Evolutionary conservation across 352 stramenopile genomes (phyloP), one percentile per base, ranked within the genome.

Genomic region (Globisporangium acanthophoron): DNA sequence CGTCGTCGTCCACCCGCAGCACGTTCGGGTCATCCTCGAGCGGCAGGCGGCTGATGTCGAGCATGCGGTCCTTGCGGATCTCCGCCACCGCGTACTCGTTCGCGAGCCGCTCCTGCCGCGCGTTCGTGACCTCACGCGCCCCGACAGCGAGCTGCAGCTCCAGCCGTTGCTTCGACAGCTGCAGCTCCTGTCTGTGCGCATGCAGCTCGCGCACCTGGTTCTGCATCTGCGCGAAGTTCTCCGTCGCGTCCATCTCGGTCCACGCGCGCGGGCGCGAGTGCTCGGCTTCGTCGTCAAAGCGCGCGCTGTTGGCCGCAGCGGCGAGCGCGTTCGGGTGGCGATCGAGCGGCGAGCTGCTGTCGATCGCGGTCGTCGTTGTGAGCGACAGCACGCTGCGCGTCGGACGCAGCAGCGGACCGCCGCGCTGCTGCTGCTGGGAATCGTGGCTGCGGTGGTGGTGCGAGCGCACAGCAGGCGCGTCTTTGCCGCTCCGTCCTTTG

Each of bases 201-300:
- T 92, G 69, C 4, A 92, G 66, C 52, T 92, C 82, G 20, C 73
- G 77, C 40, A 85, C 77, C 54, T 90, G 80, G 37, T 77, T 74
- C 61, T 92, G 78, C 72, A 88, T 85, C 31, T 75, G 70, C 5
- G 65, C 61, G 35, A 79, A 76, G 31, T 78, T 81, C 37, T 90
- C 70, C 0, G 47, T 63, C n/a, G 64, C 69, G 2, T 89, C 76
- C 27, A 85, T 65, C 27, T 87, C 78, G 6, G 80, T 90, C 69
- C 80, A 85, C 0, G 80, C 80, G 46, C 80, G 78, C 49, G 74
- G 76, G 5, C 80, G 80, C 11, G 56, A 31, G 9, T 70, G 63
- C 37, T 41, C 37, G 37, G 11, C 37, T 27, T 84, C 70, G 35
- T 71, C 59, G 31, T 69, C 66, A 24, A 75, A 62, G 44, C 73